Evolutionary conservation across 179 eudicot species (phyloP).

Genomic region (Amaranthus tricolor): DNA sequence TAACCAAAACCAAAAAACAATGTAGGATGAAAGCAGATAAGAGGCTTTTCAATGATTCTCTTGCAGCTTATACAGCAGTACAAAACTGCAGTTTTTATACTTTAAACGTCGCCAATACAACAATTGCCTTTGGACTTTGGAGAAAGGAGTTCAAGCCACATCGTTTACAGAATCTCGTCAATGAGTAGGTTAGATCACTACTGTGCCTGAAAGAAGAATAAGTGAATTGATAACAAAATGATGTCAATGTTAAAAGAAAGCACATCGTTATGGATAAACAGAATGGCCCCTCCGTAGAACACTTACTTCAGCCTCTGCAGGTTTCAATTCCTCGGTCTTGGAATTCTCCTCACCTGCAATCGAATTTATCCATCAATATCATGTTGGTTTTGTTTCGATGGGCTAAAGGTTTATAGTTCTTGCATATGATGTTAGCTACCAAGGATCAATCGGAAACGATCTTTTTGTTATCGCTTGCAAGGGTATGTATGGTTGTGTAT

Average conservation of each 20-base stretch:
- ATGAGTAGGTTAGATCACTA: conserved; percentile 3
- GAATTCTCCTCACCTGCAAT: conserved; percentile 58
- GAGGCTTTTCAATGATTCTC: conserved; percentile 4
- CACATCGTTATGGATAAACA: not conserved
- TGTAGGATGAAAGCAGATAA: not conserved
- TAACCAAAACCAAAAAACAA: conserved; percentile 4
- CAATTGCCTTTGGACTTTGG: not conserved
- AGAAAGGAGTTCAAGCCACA: conserved; percentile 6
- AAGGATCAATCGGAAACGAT: too few relatives aligned
- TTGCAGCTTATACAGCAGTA: conserved; percentile 8
- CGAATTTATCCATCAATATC: not conserved
- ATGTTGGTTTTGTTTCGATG: not conserved
- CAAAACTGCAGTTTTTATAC: conserved; percentile 11
- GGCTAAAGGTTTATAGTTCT: too few relatives aligned
- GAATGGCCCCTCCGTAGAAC: not conserved
- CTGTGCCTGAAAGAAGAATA: conserved; percentile 17
- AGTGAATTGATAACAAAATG: not conserved
- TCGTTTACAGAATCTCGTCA: not conserved
- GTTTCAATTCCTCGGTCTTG: conserved; percentile 56
- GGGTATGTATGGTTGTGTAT: too few relatives aligned
- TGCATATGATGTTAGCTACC: too few relatives aligned
- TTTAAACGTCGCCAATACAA: not conserved
- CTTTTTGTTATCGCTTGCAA: too few relatives aligned
- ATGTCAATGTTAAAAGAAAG: not conserved
- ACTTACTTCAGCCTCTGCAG: conserved; percentile 58